Conservation (phyloP, 257 asterid genomes). For the Capsicum rhomboideum region DNA sequence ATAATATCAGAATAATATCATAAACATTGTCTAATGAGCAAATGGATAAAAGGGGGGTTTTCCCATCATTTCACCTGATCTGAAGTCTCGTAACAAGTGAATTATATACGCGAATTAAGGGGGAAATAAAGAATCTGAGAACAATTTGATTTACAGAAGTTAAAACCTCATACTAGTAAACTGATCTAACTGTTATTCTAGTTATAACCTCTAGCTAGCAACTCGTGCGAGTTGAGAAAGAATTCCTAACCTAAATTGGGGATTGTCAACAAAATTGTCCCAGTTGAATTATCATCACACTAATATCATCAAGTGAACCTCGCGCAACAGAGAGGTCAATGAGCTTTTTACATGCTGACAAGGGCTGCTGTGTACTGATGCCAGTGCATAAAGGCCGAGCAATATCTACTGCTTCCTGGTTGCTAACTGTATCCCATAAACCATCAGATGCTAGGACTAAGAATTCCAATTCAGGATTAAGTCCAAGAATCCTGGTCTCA, state of each 20-base stretch:
- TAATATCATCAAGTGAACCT: slow-evolving; percentile 70
- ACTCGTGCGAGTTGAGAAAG: background rate
- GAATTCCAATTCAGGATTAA: slow-evolving; percentile 61
- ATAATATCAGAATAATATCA: background rate
- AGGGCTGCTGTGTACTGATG: slow-evolving; percentile 23
- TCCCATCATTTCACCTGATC: background rate
- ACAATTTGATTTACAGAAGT: background rate
- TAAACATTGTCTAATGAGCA: background rate
- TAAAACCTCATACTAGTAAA: background rate
- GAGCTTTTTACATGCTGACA: slow-evolving; percentile 68
- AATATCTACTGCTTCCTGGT: slow-evolving; percentile 76
- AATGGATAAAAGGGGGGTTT: background rate
- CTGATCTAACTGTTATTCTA: background rate
- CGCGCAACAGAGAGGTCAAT: slow-evolving; percentile 61
- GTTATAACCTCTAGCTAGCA: background rate
- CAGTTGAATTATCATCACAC: slow-evolving; percentile 56
- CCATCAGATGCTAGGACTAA: slow-evolving; percentile 90
- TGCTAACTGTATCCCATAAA: slow-evolving; percentile 85
- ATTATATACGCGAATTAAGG: background rate
- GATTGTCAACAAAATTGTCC: slow-evolving; percentile 5
- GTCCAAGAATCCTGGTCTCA: slow-evolving; percentile 40
- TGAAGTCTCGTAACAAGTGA: background rate
- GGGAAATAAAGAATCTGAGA: background rate
- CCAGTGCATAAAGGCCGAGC: slow-evolving; percentile 38
- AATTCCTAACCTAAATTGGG: background rate